These are phyloP conservation scores for Acrodontium crateriforme DNA, from an alignment of 2,329 filamentous ascomycete species.

Conservation along the genomic window DNA sequence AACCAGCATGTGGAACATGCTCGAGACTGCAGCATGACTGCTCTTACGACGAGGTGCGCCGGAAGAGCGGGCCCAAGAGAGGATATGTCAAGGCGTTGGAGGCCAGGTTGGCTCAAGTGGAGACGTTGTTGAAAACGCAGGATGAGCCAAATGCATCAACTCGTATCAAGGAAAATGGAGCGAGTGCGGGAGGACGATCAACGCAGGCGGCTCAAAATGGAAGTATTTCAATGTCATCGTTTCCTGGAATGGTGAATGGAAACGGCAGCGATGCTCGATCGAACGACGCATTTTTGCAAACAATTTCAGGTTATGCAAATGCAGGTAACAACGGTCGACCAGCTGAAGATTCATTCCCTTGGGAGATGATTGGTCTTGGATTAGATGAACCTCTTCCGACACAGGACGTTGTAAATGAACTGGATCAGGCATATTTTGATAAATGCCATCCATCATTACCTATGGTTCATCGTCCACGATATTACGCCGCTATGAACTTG, in stretches of 20 bases:
- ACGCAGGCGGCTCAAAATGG: conserved; percentile 5
- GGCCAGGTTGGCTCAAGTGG: conserved; percentile 74
- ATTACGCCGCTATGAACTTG: conserved; percentile 77
- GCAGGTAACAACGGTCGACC: conserved; percentile 4
- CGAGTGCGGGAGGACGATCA: background rate
- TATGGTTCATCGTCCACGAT: conserved; percentile 80
- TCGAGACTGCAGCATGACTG: conserved; percentile 75
- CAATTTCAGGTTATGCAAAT: conserved; percentile 4
- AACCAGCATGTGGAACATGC: conserved; percentile 80
- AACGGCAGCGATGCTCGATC: conserved; percentile 4
- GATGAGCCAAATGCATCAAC: conserved; percentile 12
- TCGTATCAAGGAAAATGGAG: conserved; percentile 2
- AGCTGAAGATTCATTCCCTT: conserved; percentile 42
- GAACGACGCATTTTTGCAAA: conserved; percentile 4
- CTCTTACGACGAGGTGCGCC: conserved; percentile 80
- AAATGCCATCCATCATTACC: conserved; percentile 77
- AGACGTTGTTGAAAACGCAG: conserved; percentile 74
- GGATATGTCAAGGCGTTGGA: conserved; percentile 92
- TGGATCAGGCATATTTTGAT: conserved; percentile 79
- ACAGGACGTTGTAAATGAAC: conserved; percentile 68
- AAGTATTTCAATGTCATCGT: conserved; percentile 7
- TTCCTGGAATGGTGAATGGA: conserved; percentile 5
- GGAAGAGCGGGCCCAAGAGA: conserved; percentile 88
- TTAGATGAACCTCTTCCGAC: conserved; percentile 70
- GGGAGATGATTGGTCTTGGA: conserved; percentile 76